Conservation (phyloP, 2,329 filamentous ascomycete genomes). For the Arthrobotrys conoides region DNA sequence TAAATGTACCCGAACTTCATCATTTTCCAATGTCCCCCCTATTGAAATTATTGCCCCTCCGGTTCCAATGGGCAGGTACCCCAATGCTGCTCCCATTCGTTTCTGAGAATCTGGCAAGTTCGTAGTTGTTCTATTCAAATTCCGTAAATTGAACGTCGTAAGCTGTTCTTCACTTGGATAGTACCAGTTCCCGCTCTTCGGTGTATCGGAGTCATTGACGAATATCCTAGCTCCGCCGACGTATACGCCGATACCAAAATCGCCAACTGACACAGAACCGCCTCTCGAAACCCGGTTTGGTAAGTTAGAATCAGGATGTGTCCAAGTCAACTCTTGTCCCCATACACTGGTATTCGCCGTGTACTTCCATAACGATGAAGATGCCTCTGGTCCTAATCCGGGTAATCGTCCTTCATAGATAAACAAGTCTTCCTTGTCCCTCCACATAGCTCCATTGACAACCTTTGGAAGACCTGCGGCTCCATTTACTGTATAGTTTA, state of each 20-base stretch:
- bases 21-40: constrained; percentile 55
- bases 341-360: constrained; percentile 46
- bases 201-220: constrained; percentile 45
- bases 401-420: constrained; percentile 58
- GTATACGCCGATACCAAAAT: constrained; percentile 50
- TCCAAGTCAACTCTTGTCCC: constrained; percentile 56
- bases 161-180: constrained; percentile 56
- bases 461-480: constrained; percentile 52
- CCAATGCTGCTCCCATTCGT: constrained; percentile 47
- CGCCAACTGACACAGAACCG: constrained; percentile 29
- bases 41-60: constrained; percentile 48
- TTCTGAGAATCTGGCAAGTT: constrained; percentile 47
- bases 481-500: constrained; percentile 56
- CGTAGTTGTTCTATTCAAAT: constrained; percentile 46
- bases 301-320: constrained; percentile 37
- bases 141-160: constrained; percentile 52
- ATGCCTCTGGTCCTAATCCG: constrained; percentile 46
- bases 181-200: constrained; percentile 45
- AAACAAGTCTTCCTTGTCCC: constrained; percentile 47
- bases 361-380: constrained; percentile 56
- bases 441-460: constrained; percentile 55
- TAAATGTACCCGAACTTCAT: constrained; percentile 39
- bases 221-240: constrained; percentile 58
- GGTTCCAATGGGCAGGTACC: constrained; percentile 51
- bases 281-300: constrained; percentile 56